Conservation (phyloP, 768 basidiomycete species). For the Leccinum fibrillosum region DNA sequence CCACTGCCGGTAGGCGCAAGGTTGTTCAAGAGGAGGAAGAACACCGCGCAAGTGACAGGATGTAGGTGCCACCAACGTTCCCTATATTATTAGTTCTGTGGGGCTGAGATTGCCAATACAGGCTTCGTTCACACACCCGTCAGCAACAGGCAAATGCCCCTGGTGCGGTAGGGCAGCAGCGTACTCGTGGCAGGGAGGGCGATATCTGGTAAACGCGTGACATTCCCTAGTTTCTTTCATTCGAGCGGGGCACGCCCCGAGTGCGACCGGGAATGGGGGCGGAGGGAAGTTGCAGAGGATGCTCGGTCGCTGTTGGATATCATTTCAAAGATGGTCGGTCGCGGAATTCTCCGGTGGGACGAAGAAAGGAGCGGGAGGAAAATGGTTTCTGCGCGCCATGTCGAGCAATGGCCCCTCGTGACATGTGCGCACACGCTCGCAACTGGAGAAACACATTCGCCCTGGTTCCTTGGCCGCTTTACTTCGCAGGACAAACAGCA, state of each 20-base stretch:
- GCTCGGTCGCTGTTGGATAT: slow-evolving; percentile 36
- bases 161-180: slow-evolving; percentile 46
- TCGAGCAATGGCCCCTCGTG: slow-evolving; percentile 6
- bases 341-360: slow-evolving; percentile 20
- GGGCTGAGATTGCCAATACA: slow-evolving; percentile 29
- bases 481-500: slow-evolving; percentile 17
- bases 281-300: slow-evolving; percentile 33
- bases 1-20: slow-evolving; percentile 64
- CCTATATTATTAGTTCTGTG: slow-evolving; percentile 10
- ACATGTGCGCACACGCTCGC: slow-evolving; percentile 6
- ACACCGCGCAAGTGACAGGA: slow-evolving; percentile 75
- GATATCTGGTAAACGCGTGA: slow-evolving; percentile 42
- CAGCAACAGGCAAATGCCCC: slow-evolving; percentile 65
- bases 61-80: slow-evolving; percentile 52
- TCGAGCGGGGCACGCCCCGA: slow-evolving; percentile 40
- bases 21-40: slow-evolving; percentile 85
- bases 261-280: slow-evolving; percentile 43
- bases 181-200: slow-evolving; percentile 42
- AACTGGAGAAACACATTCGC: slow-evolving; percentile 18
- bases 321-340: slow-evolving; percentile 34
- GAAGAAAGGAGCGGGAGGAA: slow-evolving; percentile 17
- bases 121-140: slow-evolving; percentile 85
- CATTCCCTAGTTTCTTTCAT: slow-evolving; percentile 29
- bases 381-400: slow-evolving; percentile 27
- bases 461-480: slow-evolving; percentile 16